Base-by-base conservation (phyloP, 2,329 filamentous ascomycete genomes). In the Pseudohalonectria lignicola region DNA sequence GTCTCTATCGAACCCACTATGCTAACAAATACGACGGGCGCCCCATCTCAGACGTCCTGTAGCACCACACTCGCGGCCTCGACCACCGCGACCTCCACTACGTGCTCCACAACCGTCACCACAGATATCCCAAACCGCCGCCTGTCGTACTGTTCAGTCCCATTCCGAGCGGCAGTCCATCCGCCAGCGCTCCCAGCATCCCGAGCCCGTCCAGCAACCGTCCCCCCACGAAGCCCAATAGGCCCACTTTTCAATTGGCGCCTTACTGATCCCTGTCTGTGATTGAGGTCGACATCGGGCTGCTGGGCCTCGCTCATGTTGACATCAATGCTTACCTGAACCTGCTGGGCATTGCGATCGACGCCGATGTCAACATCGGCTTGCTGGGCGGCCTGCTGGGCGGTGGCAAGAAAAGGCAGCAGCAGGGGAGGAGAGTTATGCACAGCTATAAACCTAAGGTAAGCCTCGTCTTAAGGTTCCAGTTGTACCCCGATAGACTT, bases 61-160 rank as follows among this genome's bases (percentile, higher is more conserved):
- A n/a, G n/a, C n/a, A n/a, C n/a, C n/a, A n/a, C n/a, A n/a, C n/a
- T n/a, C n/a, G n/a, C n/a, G n/a, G n/a, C n/a, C n/a, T n/a, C n/a
- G n/a, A n/a, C 49, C n/a, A 49, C 49, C 5, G 45, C 49, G 23
- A 19, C 25, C 11, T 37, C 32, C 16, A 33, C 26, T 10, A 31
- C 23, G 17, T 15, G 8, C 15, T 28, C n/a, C 36, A 25, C 11
- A 28, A 12, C n/a, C 21, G 23, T 18, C 29, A 31, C 19, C 26
- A 40, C 18, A 26, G 23, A 19, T 33, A 16, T 13, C 19, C 23
- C 12, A 21, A 11, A 19, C 19, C 21, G 15, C 15, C n/a, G n/a
- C n/a, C n/a, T n/a, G n/a, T n/a, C n/a, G n/a, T n/a, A n/a, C n/a
- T n/a, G n/a, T n/a, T n/a, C n/a, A n/a, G n/a, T n/a, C n/a, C 21